Evolutionary conservation across 2,329 filamentous ascomycete genomes (phyloP).

Genomic region (Ophiostoma sp.): DNA sequence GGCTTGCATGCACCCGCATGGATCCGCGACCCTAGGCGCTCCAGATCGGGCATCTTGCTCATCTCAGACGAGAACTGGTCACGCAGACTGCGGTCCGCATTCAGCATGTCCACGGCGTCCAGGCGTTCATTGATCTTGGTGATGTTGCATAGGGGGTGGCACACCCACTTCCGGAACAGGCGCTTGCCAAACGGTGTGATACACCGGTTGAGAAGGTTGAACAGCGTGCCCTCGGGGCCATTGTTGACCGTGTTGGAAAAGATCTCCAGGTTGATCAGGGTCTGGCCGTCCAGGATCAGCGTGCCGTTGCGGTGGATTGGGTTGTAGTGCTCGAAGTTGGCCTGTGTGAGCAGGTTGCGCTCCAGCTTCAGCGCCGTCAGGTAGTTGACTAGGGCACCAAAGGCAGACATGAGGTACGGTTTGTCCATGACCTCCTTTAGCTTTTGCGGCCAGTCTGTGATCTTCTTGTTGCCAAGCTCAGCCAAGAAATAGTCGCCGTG

Average conservation of each 20-base stretch:
- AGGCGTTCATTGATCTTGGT: slow-evolving; percentile 85
- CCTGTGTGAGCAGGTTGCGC: slow-evolving; percentile 75
- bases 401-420: slow-evolving; percentile 79
- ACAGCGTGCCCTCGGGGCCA: slow-evolving; percentile 77
- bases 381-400: slow-evolving; percentile 85
- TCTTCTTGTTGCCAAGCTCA: slow-evolving; percentile 44
- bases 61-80: slow-evolving; percentile 86
- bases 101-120: slow-evolving; percentile 83
- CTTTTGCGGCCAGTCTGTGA: slow-evolving; percentile 67
- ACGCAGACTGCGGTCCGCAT: slow-evolving; percentile 71
- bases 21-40: slow-evolving; percentile 87
- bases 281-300: slow-evolving; percentile 89
- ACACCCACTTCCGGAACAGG: slow-evolving; percentile 94
- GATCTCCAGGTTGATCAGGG: slow-evolving; percentile 93
- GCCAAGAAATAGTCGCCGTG: slow-evolving; percentile 69
- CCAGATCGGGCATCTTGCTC: slow-evolving; percentile 86
- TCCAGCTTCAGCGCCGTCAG: slow-evolving; percentile 83
- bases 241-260: slow-evolving; percentile 92
- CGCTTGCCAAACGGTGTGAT: slow-evolving; percentile 96
- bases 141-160: slow-evolving; percentile 84
- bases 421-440: slow-evolving; percentile 70
- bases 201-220: slow-evolving; percentile 84
- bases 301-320: slow-evolving; percentile 88
- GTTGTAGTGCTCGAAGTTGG: slow-evolving; percentile 86
- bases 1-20: slow-evolving; percentile 87